Evolutionary conservation across 805 yeast species (phyloP).

Genomic region (Metschnikowia continentalis): DNA sequence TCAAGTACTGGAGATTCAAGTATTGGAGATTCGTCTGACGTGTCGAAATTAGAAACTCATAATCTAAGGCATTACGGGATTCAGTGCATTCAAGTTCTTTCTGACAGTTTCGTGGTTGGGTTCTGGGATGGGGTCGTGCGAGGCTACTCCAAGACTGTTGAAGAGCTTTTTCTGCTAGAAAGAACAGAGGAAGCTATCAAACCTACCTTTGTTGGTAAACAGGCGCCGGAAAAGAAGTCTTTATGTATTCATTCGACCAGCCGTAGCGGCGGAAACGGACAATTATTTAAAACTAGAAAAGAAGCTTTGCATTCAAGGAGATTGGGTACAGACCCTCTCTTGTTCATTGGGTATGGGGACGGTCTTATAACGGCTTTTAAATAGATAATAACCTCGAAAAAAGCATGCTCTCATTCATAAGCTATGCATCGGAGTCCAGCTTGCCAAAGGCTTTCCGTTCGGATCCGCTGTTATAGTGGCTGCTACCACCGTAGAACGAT

Average conservation of each 20-base stretch:
- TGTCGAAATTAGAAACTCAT: background rate
- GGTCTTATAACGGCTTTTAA: conserved; percentile 42
- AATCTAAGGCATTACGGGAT: conserved; percentile 20
- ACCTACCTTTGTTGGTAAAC: conserved; percentile 7
- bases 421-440: conserved; percentile 4
- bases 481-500: conserved; percentile 29
- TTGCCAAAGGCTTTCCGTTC: conserved; percentile 2
- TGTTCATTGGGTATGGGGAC: conserved; percentile 53
- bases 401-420: background rate
- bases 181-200: conserved; percentile 13
- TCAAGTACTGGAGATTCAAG: background rate
- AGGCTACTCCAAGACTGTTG: conserved; percentile 10
- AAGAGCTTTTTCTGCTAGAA: conserved; percentile 7
- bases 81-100: conserved; percentile 11
- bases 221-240: conserved; percentile 14
- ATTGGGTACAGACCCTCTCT: conserved; percentile 18
- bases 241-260: conserved; percentile 9
- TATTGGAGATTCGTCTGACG: background rate
- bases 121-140: conserved; percentile 52
- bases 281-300: conserved; percentile 2
- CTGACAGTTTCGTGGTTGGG: conserved; percentile 29
- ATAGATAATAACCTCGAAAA: background rate
- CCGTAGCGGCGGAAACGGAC: background rate
- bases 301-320: conserved; percentile 9
- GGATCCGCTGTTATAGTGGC: conserved; percentile 11